Evolutionary conservation across 371 early-diverging fungal genomes (phyloP).

Genomic region (Capniomyces stellatus): DNA sequence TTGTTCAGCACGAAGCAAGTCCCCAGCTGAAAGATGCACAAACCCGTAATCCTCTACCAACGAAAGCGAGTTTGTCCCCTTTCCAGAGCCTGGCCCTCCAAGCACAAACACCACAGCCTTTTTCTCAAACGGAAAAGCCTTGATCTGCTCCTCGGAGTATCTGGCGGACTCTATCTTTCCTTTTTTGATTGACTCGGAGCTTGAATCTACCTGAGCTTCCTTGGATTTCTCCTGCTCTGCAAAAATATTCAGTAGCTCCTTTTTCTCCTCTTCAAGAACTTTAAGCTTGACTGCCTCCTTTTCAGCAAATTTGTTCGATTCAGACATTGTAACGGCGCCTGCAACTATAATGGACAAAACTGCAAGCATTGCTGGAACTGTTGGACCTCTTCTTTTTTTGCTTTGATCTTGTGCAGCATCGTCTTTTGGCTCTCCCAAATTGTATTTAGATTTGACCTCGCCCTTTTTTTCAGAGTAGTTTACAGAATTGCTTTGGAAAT

Average conservation of each 20-base stretch:
- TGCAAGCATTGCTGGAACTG: constrained; percentile 4
- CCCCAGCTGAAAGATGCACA: constrained; percentile 92
- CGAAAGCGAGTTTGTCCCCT: constrained; percentile 85
- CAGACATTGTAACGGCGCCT: background rate
- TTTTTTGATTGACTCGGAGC: background rate
- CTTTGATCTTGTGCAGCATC: background rate
- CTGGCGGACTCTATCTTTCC: background rate
- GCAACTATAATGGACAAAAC: background rate
- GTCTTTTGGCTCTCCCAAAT: too few species aligned
- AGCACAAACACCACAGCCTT: constrained; percentile 51
- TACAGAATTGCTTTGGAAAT: too few species aligned
- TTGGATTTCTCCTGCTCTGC: background rate
- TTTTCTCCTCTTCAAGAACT: background rate
- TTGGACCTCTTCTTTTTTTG: background rate
- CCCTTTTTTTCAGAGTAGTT: too few species aligned
- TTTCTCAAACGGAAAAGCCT: constrained; percentile 13
- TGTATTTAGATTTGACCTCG: too few species aligned
- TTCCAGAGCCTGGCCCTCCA: constrained; percentile 77
- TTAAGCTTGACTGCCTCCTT: background rate
- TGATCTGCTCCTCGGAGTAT: constrained; percentile 7
- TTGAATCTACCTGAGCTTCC: background rate
- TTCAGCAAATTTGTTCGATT: background rate
- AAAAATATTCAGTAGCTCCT: background rate
- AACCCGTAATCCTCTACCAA: constrained; percentile 80
- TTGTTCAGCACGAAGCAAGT: constrained; percentile 83